Base-by-base conservation (phyloP, 2,329 filamentous ascomycete genomes). In the Akanthomyces muscarius region DNA sequence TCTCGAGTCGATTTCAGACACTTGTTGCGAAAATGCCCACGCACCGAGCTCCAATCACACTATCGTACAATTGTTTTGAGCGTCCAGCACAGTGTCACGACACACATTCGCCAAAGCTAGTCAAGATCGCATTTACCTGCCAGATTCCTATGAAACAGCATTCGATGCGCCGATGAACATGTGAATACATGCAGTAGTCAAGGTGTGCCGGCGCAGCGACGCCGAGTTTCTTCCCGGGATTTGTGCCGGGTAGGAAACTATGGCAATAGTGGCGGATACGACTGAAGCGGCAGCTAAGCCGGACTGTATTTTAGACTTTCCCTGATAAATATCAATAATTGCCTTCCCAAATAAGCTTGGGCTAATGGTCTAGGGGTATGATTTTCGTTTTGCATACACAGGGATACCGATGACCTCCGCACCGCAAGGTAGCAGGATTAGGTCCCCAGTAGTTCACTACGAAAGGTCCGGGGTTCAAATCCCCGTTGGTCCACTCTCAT, bases 341-440 rank as follows among this genome's bases (percentile, higher is more conserved):
- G 4, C 16, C 0, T 14, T 3, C 8, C 16, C 5, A 23, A n/a
- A 23, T 62, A 47, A 55, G 51, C 21, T 51, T 2, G 60, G 60
- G 60, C 60, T 62, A 62, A 62, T 62, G 60, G 60, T 62, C 60
- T 62, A 62, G 60, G 60, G 60, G 60, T 62, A 62, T 62, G 60
- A 62, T 62, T 62, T 62, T 62, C 60, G 60, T 62, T 62, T 62
- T 62, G 60, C 60, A 62, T 62, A 55, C 60, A 50, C 44, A 48
- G 21, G 60, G 60, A 62, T 56, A 62, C 60, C 60, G 60, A 62
- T 55, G 60, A 62, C 60, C 60, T 62, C 60, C 60, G 60, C 60
- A 55, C 60, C 60, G 60, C 33, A 55, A 62, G 60, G 60, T 55
- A 50, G 60, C 42, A 48, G 60, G 60, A 62, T 42, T 62, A 62